Base-by-base conservation (phyloP, 1,284 basidiomycete species). In the Ganoderma lingzhi region DNA sequence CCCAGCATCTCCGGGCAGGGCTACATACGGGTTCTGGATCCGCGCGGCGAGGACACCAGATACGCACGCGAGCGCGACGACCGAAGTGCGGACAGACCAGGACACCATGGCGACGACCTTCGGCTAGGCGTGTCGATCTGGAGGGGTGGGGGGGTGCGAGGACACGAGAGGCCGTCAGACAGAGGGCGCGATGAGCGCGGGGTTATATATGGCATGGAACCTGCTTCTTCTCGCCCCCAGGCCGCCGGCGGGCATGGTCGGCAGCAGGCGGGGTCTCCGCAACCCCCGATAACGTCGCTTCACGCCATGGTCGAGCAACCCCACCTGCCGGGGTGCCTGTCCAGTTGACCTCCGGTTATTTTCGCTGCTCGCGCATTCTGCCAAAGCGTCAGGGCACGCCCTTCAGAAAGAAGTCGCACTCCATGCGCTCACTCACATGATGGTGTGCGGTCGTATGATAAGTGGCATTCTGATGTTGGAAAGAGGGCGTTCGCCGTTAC, bases 1-100 rank as follows among this genome's bases (percentile, higher is more conserved):
- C 45, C 79, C 74, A 2, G 85, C 83, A 53, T 74, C 79, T 0
- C 78, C 48, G 0, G 90, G 89, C 14, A 90, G 77, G 6, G 68
- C 41, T 19, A 91, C 76, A 51, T 75, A 76, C 3, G 82, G 77
- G 23, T 80, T 78, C 77, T 91, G 90, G 9, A 65, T 72, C 6
- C 62, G 42, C 2, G 70, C 80, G 2, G 74, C 82, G 14, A 72
- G 60, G 35, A 67, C 59, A 66, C 66, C 44, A 62, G 67, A 67
- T 51, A 69, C 70, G 65, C 77, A 71, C 64, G 69, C 73, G 61
- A 78, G 64, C 30, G 71, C 69, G 42, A 77, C 65, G 32, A 71
- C 71, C 53, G 74, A 62, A 6, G 68, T 62, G 55, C 74, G 64
- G 63, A 76, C 61, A 56, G 64, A 67, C 68, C 68, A 66, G 44